phyloP scores from a whole-genome alignment of 2,329 filamentous ascomycete species.

The Juglanconis oblonga region DNA sequence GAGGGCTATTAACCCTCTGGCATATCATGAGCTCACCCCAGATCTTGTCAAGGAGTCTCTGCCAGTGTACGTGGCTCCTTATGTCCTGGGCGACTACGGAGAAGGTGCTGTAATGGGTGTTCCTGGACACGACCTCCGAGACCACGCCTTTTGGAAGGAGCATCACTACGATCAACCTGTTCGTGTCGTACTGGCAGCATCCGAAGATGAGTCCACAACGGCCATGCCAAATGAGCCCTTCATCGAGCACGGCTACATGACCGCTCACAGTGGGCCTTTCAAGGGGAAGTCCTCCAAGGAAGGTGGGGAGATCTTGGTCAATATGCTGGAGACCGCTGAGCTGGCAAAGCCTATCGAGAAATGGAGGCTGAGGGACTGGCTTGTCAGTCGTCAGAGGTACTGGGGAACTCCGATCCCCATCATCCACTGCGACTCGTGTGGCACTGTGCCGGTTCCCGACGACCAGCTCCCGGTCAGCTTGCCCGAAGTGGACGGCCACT shows the following conservation, averaged over 20 bases:
- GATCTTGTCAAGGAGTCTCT: constrained; percentile 54
- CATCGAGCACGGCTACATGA: constrained; percentile 65
- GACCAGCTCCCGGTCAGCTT: constrained; percentile 74
- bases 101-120: constrained; percentile 91
- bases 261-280: constrained; percentile 62
- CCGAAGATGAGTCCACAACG: constrained; percentile 45
- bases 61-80: constrained; percentile 78
- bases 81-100: constrained; percentile 81
- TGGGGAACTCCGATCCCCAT: constrained; percentile 92
- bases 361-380: constrained; percentile 84
- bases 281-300: constrained; percentile 60
- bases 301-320: constrained; percentile 59
- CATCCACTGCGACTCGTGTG: constrained; percentile 74
- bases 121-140: constrained; percentile 76
- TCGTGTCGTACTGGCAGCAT: constrained; percentile 57
- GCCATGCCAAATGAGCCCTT: constrained; percentile 52
- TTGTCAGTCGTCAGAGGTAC: constrained; percentile 88
- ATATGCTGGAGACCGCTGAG: constrained; percentile 50
- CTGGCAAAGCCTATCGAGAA: constrained; percentile 64
- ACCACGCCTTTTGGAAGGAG: constrained; percentile 75
- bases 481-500: constrained; percentile 66
- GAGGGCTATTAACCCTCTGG: constrained; percentile 64
- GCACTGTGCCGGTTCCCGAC: constrained; percentile 73
- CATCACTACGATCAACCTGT: constrained; percentile 62
- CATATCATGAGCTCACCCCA: constrained; percentile 49